phyloP scores from a whole-genome alignment of 768 basidiomycete species.

The Amanita pseudoporphyria region DNA sequence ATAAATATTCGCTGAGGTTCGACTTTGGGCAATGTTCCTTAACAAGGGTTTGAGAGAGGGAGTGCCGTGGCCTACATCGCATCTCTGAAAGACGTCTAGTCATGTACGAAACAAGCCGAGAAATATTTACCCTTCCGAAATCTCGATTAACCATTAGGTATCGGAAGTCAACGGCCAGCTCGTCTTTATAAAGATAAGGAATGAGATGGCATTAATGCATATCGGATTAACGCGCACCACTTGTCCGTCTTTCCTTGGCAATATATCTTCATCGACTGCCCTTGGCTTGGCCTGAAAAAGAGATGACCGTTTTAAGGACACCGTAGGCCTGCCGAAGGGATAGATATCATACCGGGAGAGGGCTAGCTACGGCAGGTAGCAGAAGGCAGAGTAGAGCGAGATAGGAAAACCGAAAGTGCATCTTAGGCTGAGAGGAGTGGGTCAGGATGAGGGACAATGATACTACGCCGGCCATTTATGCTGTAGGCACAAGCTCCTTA shows the following conservation, averaged over 20 bases:
- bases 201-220: neutral
- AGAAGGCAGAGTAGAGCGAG: conserved; percentile 7
- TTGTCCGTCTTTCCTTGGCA: neutral
- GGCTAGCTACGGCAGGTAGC: conserved; percentile 6
- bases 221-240: neutral
- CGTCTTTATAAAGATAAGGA: neutral
- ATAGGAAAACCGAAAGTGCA: neutral
- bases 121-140: no score
- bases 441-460: neutral
- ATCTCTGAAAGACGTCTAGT: no score
- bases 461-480: neutral
- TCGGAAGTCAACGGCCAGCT: no score
- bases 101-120: no score
- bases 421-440: neutral
- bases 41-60: no score
- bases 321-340: conserved; percentile 6
- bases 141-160: no score
- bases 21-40: no score
- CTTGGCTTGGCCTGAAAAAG: conserved; percentile 11
- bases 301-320: neutral
- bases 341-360: conserved; percentile 7
- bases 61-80: no score
- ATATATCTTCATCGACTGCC: conserved; percentile 9
- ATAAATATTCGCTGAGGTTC: neutral
- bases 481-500: neutral